Evolutionary conservation across 2,329 filamentous ascomycete genomes (phyloP).

Genomic region (Westerdykella sp.): DNA sequence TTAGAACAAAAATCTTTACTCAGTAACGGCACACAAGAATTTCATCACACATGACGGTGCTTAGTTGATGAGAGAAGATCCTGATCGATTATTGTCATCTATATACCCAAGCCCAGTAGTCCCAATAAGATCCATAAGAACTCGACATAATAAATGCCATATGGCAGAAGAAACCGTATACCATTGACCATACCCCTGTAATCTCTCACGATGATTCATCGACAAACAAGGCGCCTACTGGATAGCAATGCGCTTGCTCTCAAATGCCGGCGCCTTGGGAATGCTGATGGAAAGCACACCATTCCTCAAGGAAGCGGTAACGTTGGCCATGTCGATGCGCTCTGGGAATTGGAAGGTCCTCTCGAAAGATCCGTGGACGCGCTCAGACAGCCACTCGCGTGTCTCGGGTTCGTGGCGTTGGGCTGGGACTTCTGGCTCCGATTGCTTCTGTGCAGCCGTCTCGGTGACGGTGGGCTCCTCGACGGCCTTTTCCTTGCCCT

Average conservation of each 20-base stretch:
- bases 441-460: slow-evolving; percentile 14
- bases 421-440: slow-evolving; percentile 12
- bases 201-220: background rate
- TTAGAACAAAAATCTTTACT: no score
- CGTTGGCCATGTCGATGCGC: slow-evolving; percentile 56
- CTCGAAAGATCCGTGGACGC: slow-evolving; percentile 60
- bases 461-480: slow-evolving; percentile 10
- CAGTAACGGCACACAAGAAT: no score
- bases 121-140: no score
- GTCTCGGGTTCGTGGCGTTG: slow-evolving; percentile 8
- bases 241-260: slow-evolving; percentile 24
- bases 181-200: no score
- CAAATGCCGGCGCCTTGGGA: slow-evolving; percentile 50
- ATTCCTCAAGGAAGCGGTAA: slow-evolving; percentile 58
- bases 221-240: slow-evolving; percentile 9
- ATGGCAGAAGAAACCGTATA: no score
- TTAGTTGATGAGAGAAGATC: no score
- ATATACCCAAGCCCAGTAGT: no score
- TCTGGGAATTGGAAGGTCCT: slow-evolving; percentile 63
- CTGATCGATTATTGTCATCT: no score
- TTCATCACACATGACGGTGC: no score
- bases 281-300: slow-evolving; percentile 59
- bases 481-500: slow-evolving; percentile 26
- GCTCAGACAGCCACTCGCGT: slow-evolving; percentile 47
- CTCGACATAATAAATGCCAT: no score